Base-by-base conservation (phyloP, 1,139 yeast species). In the Magnusiomyces tetraspermus region DNA sequence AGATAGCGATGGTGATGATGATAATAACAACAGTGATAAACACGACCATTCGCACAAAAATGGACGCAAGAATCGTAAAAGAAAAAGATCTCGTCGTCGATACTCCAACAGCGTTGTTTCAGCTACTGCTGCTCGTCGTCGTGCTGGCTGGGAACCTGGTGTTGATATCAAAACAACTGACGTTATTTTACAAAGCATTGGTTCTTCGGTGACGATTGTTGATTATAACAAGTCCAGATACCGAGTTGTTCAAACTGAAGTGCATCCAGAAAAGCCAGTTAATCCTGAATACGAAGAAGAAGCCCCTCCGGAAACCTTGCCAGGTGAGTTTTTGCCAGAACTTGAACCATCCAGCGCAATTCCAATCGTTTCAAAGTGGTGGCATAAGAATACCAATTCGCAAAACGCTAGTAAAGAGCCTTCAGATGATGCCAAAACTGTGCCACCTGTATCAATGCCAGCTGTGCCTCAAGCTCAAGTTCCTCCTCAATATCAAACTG, bases 61-160 rank as follows among this genome's bases (percentile, higher is more conserved):
- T 17, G 11, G 28, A 49, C 8, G 55, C 44, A 2, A 23, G 30
- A 0, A 37, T 17, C 36, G 26, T 11, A 28, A 22, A 21, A n/a
- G 24, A 11, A 50, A 50, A 33, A 46, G 47, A 4, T 48, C 53
- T 3, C 54, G 49, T 23, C 55, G 62, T 45, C 48, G 57, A n/a
- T 60, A 59, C 44, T 55, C 61, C 11, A 51, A 58, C 5, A 46
- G 54, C 40, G 51, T 55, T 42, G 59, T 58, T 1, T 46, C 54
- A 8, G 57, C 57, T 24, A 51, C 56, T 21, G 59, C 59, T 15
- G 59, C 60, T 8, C 50, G 55, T 59, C 74, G 56, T 36, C 59
- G 59, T 28, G 73, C 76, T 8, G 75, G 72, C 21, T 75, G 78
- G 77, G 83, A 78, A 58, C 82, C 83, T 0, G 82, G 83, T 17